phyloP scores from a whole-genome alignment of 441 rosid species.

The Viola pubescens region DNA sequence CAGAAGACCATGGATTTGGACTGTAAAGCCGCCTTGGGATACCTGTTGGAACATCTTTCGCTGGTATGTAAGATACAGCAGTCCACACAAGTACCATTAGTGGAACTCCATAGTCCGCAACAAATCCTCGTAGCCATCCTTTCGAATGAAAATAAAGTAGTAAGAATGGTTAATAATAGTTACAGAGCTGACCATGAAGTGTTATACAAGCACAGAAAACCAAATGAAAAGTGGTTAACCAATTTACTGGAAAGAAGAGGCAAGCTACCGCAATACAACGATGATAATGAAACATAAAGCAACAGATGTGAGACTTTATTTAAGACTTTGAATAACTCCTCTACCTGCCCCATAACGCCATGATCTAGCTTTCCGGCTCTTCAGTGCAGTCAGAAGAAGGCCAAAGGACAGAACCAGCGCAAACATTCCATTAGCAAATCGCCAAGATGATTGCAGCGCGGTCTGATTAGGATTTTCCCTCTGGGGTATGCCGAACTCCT shows the following conservation, averaged over 20 bases:
- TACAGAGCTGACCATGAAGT: too few relatives aligned
- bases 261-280: too few relatives aligned
- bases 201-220: too few relatives aligned
- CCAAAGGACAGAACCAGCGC: conserved; percentile 69
- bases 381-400: conserved; percentile 60
- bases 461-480: conserved; percentile 51
- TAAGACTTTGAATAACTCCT: background rate
- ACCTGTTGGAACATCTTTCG: conserved; percentile 56
- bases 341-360: conserved; percentile 77
- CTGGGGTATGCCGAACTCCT: conserved; percentile 62
- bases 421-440: conserved; percentile 82
- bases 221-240: too few relatives aligned
- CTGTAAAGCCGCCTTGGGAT: conserved; percentile 75
- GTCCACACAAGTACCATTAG: conserved; percentile 76
- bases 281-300: background rate
- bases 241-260: too few relatives aligned
- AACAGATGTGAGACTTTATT: conserved; percentile 1
- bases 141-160: background rate
- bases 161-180: background rate
- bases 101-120: conserved; percentile 77
- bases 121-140: conserved; percentile 67
- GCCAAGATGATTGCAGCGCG: conserved; percentile 57
- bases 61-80: conserved; percentile 60
- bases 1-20: conserved; percentile 83
- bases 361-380: conserved; percentile 74